These are phyloP conservation scores for Citrus trifoliata DNA, from an alignment of 345 rosid species.

Conservation along the genomic window DNA sequence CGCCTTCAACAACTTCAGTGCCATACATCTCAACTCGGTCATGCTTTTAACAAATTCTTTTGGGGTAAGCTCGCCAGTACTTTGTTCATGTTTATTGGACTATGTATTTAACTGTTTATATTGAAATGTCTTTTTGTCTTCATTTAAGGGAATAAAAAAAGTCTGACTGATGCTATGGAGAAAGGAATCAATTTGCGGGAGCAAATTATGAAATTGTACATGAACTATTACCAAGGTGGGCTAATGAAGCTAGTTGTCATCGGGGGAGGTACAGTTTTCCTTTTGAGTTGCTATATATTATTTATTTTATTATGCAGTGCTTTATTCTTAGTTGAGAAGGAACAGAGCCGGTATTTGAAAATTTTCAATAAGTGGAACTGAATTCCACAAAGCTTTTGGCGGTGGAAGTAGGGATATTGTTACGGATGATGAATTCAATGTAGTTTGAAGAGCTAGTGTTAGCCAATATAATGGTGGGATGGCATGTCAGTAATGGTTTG, in stretches of 20 bases:
- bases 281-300: constrained; percentile 3
- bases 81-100: constrained; percentile 18
- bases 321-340: constrained; percentile 3
- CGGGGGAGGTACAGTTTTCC: constrained; percentile 74
- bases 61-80: constrained; percentile 72
- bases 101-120: constrained; percentile 10
- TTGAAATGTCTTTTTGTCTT: constrained; percentile 22
- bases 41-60: constrained; percentile 73
- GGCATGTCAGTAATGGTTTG: neutral
- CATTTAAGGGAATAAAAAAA: constrained; percentile 84
- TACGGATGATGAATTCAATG: neutral
- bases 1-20: constrained; percentile 97
- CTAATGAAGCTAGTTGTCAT: constrained; percentile 94
- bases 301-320: neutral
- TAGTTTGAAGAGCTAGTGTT: neutral
- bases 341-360: neutral
- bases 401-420: neutral
- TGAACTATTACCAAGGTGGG: constrained; percentile 77
- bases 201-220: constrained; percentile 61
- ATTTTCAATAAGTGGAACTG: neutral
- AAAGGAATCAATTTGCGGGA: constrained; percentile 83
- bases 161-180: constrained; percentile 81
- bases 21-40: constrained; percentile 66
- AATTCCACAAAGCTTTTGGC: neutral
- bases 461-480: neutral